A percentile compares a stretch with the other conserved stretches of the same genome.
These are phyloP conservation scores for Hypomyces rosellus DNA, from an alignment of 2,329 filamentous ascomycete genomes.

Conservation along the genomic window DNA sequence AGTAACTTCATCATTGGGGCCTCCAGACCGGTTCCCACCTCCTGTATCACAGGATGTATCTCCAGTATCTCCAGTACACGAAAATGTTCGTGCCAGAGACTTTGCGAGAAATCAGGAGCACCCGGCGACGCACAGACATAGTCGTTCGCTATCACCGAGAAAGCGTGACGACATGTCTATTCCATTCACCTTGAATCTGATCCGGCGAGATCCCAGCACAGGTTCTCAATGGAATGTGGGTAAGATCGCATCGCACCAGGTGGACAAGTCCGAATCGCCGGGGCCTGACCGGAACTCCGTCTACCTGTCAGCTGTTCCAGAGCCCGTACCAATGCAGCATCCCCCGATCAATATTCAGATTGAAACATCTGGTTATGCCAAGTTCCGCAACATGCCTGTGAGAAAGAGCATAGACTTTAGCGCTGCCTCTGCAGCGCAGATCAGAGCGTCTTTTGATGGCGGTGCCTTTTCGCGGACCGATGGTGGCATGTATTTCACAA, in stretches of 20 bases:
- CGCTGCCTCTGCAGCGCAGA: slow-evolving; percentile 13
- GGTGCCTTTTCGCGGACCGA: slow-evolving; percentile 1
- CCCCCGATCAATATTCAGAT: slow-evolving; percentile 47
- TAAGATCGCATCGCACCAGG: slow-evolving; percentile 51
- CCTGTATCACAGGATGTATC: not conserved
- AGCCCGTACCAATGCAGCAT: slow-evolving; percentile 10
- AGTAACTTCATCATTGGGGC: slow-evolving; percentile 3
- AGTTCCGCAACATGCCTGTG: slow-evolving; percentile 46
- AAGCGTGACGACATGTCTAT: slow-evolving; percentile 24
- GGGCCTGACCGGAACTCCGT: slow-evolving; percentile 17
- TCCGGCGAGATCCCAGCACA: slow-evolving; percentile 65
- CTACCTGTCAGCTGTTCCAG: slow-evolving; percentile 17
- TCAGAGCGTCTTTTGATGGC: slow-evolving; percentile 7
- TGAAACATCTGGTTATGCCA: slow-evolving; percentile 51
- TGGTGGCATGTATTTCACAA: slow-evolving; percentile 10
- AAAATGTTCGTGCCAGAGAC: not conserved
- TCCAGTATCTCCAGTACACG: not conserved
- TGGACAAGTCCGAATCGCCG: slow-evolving; percentile 28
- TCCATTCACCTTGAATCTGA: slow-evolving; percentile 55
- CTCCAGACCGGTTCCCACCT: not conserved
- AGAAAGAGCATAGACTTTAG: slow-evolving; percentile 29
- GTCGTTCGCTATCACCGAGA: slow-evolving; percentile 33
- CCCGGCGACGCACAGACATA: not conserved
- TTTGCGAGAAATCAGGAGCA: slow-evolving; percentile 2
- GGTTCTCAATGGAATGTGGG: slow-evolving; percentile 72